Conservation (phyloP, 2,329 filamentous ascomycete genomes). For the Penicillium brevicompactum region DNA sequence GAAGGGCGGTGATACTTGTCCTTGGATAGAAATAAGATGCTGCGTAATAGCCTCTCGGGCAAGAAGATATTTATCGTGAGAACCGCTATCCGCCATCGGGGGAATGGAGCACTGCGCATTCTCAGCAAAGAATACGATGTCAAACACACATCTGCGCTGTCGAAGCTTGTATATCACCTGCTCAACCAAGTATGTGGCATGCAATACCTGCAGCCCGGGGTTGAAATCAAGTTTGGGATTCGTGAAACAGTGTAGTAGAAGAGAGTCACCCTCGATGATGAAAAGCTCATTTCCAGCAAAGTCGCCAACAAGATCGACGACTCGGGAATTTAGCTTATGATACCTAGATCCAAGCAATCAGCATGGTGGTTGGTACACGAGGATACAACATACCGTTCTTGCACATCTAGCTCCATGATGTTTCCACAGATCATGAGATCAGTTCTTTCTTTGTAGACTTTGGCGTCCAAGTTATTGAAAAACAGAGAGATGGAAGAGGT, state of each 20-base stretch:
- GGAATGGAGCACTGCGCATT: slow-evolving; percentile 58
- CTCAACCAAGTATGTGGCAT: slow-evolving; percentile 71
- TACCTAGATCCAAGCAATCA: background rate
- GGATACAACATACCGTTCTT: background rate
- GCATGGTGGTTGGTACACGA: no score
- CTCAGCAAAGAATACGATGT: slow-evolving; percentile 68
- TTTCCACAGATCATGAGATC: no score
- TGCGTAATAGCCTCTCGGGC: slow-evolving; percentile 65
- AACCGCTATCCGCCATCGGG: slow-evolving; percentile 30
- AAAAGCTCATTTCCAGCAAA: slow-evolving; percentile 75
- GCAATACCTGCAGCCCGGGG: slow-evolving; percentile 68
- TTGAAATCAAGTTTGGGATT: slow-evolving; percentile 65
- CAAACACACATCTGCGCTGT: slow-evolving; percentile 68
- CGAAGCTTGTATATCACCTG: slow-evolving; percentile 63
- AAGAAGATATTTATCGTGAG: slow-evolving; percentile 59
- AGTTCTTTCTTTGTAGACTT: no score
- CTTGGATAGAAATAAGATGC: slow-evolving; percentile 58
- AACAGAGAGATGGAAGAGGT: no score
- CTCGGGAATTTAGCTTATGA: slow-evolving; percentile 40
- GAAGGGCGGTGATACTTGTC: slow-evolving; percentile 40
- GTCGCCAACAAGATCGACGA: slow-evolving; percentile 71
- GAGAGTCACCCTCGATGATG: slow-evolving; percentile 70
- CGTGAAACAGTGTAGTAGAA: slow-evolving; percentile 67
- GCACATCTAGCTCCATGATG: no score
- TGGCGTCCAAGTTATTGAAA: no score